Evolutionary conservation across 2,329 filamentous ascomycete species (phyloP), one percentile per base, ranked within the genome.

Genomic region (Colletotrichum kahawae): DNA sequence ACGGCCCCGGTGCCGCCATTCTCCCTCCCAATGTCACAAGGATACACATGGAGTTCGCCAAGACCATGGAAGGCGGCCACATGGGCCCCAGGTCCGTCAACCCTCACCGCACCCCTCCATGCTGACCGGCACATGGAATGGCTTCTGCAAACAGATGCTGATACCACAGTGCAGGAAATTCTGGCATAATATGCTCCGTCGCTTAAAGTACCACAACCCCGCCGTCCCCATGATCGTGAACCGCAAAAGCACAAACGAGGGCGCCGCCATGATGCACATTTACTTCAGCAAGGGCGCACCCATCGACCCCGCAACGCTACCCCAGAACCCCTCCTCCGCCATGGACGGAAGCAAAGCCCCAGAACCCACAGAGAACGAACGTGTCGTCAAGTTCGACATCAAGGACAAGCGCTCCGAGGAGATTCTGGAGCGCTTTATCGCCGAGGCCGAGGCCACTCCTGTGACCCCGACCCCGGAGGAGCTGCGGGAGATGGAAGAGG

Each of bases 181-280:
- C 90, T 98, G 95, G 95, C 92, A 91, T 77, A 88, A 93, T 76
- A 93, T 92, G 82, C 92, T 98, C 63, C 95, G 95, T 27, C 92
- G 95, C 72, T 89, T 99, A 78, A 98, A 99, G 89, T 99, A 93
- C 87, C 94, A 98, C 89, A 99, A 99, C 84, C 97, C 97, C 1
- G 87, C 92, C 14, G 84, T 98, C 60, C 92, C 93, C 57, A 97
- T 98, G 90, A 92, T 94, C 74, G 91, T 98, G 80, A 93, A 93
- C 83, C 93, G 94, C 74, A 92, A 90, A 77, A 80, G 83, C 48
- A 85, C 92, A 59, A 88, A 92, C 78, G 83, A 87, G 6, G 87
- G 87, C 27, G 86, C 90, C 8, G 91, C 94, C 16, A 88, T 87
- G 62, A 87, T 95, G 85, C 92, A 90, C 75, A 87, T 96, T 79